phyloP scores from a whole-genome alignment of 129 eudicot species.

The Chrysanthemum seticuspe region DNA sequence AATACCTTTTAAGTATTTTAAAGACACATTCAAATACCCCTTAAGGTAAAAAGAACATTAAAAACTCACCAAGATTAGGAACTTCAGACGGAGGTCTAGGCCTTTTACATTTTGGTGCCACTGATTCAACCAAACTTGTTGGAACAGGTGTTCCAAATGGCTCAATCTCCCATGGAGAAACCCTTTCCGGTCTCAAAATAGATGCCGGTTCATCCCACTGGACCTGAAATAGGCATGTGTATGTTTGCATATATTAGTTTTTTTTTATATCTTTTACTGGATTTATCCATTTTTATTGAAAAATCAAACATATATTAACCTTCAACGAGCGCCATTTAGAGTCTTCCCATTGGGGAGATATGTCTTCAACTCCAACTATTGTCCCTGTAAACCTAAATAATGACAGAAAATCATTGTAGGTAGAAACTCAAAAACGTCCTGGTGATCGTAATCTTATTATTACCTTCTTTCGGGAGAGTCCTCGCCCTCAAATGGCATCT shows the following conservation, averaged over 20 bases:
- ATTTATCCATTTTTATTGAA: background rate
- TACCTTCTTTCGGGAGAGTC: conserved; percentile 95
- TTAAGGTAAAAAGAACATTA: background rate
- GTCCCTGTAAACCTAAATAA: conserved; percentile 76
- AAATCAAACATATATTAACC: conserved; percentile 36
- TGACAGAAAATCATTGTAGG: background rate
- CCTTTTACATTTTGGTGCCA: conserved; percentile 33
- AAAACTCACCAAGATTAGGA: conserved; percentile 24
- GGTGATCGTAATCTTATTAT: background rate
- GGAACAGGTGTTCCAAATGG: conserved; percentile 40
- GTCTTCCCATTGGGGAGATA: conserved; percentile 68
- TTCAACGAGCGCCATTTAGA: conserved; percentile 85
- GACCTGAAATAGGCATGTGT: conserved; percentile 22
- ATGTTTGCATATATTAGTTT: background rate
- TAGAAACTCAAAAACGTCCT: conserved; percentile 13
- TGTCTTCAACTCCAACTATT: conserved; percentile 67
- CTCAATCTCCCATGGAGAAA: conserved; percentile 85
- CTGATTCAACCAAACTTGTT: conserved; percentile 26
- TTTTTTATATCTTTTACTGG: background rate
- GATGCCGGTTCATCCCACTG: conserved; percentile 40
- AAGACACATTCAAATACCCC: background rate
- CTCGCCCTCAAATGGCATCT: conserved; percentile 95
- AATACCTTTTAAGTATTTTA: background rate
- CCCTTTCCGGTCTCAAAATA: conserved; percentile 65
- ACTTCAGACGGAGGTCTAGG: conserved; percentile 23